Percentiles rank a stretch among this genome's conserved stretches.
These are phyloP conservation scores for Zanthoxylum bungeanum DNA, from an alignment of 345 rosid species.

Conservation along the genomic window DNA sequence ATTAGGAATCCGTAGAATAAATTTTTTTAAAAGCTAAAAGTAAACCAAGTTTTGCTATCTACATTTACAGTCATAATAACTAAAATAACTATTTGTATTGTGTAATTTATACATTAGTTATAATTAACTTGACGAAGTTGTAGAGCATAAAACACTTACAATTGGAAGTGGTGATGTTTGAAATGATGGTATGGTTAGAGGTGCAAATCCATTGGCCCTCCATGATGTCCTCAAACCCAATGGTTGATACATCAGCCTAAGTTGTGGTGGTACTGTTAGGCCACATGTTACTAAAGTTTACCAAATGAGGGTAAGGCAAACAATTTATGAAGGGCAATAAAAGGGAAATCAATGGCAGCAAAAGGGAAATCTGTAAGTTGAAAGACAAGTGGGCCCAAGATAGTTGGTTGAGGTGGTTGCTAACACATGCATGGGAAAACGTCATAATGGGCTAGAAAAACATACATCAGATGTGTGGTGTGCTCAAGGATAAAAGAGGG, in stretches of 20 bases:
- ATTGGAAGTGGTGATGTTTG: slow-evolving; percentile 45
- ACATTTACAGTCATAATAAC: not conserved
- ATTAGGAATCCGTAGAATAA: slow-evolving; percentile 33
- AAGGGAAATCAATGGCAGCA: no score
- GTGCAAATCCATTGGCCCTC: slow-evolving; percentile 45
- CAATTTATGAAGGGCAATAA: no score
- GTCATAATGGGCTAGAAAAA: no score
- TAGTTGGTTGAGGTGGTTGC: no score
- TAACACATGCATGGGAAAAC: no score
- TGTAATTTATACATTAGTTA: not conserved
- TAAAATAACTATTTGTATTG: not conserved
- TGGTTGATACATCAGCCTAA: slow-evolving; percentile 56
- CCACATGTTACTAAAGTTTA: no score
- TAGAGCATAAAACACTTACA: slow-evolving; percentile 27
- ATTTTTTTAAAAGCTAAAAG: not conserved
- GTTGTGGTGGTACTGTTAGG: slow-evolving; percentile 37
- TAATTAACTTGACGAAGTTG: not conserved
- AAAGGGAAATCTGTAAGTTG: no score
- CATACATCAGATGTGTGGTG: no score
- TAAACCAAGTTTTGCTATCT: not conserved
- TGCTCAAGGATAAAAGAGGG: no score
- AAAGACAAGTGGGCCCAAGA: no score
- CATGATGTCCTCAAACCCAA: slow-evolving; percentile 56
- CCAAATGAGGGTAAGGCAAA: no score
- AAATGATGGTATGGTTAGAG: slow-evolving; percentile 45